phyloP scores from a whole-genome alignment of 2,329 filamentous ascomycete species.

The Chalaropsis ovoidea region DNA sequence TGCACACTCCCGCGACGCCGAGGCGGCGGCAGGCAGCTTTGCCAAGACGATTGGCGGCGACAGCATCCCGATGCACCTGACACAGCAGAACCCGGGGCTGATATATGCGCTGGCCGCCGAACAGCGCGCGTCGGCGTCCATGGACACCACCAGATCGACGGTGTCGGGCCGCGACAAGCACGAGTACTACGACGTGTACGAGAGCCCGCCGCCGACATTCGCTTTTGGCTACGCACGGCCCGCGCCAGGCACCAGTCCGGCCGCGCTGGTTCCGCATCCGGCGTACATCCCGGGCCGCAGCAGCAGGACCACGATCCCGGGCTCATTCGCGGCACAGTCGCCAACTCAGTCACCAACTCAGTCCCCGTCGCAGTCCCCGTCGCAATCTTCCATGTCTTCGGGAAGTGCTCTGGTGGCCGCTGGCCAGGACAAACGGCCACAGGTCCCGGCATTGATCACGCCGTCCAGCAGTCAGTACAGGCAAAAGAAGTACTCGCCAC shows the following conservation, averaged over 20 bases:
- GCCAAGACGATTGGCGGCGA: neutral
- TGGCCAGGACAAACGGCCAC: conserved; percentile 20
- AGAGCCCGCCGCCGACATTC: neutral
- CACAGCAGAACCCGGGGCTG: neutral
- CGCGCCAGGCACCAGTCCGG: neutral
- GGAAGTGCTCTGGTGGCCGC: conserved; percentile 21
- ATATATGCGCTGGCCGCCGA: conserved; percentile 9
- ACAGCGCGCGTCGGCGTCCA: conserved; percentile 14
- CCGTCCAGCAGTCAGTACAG: conserved; percentile 35
- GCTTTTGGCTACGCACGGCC: neutral
- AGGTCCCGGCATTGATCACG: conserved; percentile 33
- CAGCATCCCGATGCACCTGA: conserved; percentile 10
- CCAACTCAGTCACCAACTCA: conserved; percentile 27
- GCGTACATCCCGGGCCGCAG: conserved; percentile 38
- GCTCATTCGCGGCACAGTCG: neutral
- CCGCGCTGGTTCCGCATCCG: conserved; percentile 36
- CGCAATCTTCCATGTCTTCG: conserved; percentile 7
- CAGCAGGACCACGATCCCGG: conserved; percentile 29
- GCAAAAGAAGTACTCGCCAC: conserved; percentile 37
- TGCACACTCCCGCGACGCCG: neutral
- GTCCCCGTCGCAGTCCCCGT: conserved; percentile 23
- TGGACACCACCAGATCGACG: neutral
- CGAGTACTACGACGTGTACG: neutral
- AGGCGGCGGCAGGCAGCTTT: neutral
- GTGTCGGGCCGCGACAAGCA: neutral